Evolutionary conservation across 2,329 filamentous ascomycete species (phyloP), one percentile per base, ranked within the genome.

Genomic region (Aspergillus ochraceoroseus): DNA sequence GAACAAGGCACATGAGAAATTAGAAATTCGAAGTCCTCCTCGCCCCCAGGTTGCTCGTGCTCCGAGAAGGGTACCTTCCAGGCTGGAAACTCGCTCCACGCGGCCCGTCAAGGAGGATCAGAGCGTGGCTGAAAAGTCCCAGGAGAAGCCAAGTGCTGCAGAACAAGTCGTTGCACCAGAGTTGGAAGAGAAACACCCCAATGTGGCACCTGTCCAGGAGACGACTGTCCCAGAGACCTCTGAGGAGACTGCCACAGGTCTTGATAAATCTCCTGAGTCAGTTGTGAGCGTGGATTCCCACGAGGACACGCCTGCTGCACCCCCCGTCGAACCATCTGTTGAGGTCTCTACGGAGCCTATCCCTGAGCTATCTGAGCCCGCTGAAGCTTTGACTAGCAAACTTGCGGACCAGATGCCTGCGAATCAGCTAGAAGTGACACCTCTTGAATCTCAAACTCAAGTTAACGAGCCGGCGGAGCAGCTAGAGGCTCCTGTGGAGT

Each of bases 1-100:
- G 6, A 71, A 61, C 48, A 74, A 74, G 48, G 56, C 60, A 9
- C 69, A 72, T 34, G 71, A 73, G 11, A 71, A 70, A 48, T 41
- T 65, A 4, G 70, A 72, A 17, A 34, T 56, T 3, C 67, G 63
- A 44, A 65, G 61, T 32, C 65, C 66, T 23, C 63, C 67, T 4
- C 61, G 59, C 40, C 28, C 47, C 12, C 51, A 52, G 22, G 32
- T 53, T 11, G 41, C 57, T 29, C 46, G 49, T 14, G 47, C 56
- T 23, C 47, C 53, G 11, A 52, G 53, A 19, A 50, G 51, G 28
- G 55, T 52, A 7, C 46, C 48, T 25, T 54, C 51, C 7, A 62
- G 53, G 41, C 35, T 48, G 7, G 43, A 55, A 5, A 52, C 54
- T 6, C 54, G 49, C n/a, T 26, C 41, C 9, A 17, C 43, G 5